Evolutionary conservation across 257 asterid species (phyloP), one percentile per base, ranked within the genome.

Genomic region (Thymus mandschuricus): DNA sequence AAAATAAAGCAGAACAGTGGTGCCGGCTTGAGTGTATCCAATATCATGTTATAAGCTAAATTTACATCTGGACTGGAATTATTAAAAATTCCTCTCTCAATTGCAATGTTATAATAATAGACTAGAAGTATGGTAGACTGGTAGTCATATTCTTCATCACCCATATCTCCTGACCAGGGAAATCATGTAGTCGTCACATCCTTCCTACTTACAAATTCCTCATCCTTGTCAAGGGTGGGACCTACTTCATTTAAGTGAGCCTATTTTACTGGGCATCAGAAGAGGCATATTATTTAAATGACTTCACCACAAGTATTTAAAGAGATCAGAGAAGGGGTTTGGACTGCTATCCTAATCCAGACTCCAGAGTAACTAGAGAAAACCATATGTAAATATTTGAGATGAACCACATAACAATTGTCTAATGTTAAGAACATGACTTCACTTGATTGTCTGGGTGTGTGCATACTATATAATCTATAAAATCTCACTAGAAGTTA

Each of bases 401-500:
- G 64, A 59, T 51, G 57, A 8, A 15, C 34, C 9, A 9, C 51
- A 13, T 34, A 12, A 40, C 13, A 15, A 60, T 38, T 35, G 6
- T 60, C 66, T 3, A 35, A 60, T 33, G 45, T 34, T 34, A 33
- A 59, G 30, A 35, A n/a, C 49, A 15, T 38, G 49, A 38, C 3
- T 60, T 60, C 33, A n/a, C 66, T 60, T n/a, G 48, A 35, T 38
- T 7, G 11, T 60, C 3, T 7, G 49, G 40, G 12, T 3, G 11
- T 3, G 31, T 60, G 49, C 8, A 8, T 11, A 31, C 3, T 29
- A 60, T 40, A 44, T 50, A 50, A 61, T 33, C 60, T 45, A 11
- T 21, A 50, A 62, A 61, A 35, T n/a, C 51, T n/a, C 30, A 33
- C 60, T 71, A 49, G 63, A 7, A 60, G 57, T 48, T 28, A 38